phyloP scores from a whole-genome alignment of 2,329 filamentous ascomycete genomes.

The Ophiocordyceps sinensis region DNA sequence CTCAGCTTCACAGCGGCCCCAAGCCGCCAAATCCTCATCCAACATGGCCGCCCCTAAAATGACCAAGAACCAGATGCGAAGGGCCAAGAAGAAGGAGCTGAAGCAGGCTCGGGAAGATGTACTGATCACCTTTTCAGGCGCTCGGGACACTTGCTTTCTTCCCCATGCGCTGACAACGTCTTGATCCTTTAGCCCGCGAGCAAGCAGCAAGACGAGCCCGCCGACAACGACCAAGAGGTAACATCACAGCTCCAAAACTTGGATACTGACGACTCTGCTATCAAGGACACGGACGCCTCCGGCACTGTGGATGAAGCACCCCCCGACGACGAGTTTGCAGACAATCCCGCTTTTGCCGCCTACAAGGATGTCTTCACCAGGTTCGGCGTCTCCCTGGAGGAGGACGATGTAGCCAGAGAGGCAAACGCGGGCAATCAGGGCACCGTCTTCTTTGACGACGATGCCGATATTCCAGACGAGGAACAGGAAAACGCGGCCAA shows the following conservation, averaged over 20 bases:
- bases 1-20: conserved; percentile 9
- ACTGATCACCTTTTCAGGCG: neutral
- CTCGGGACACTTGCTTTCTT: neutral
- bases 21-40: conserved; percentile 10
- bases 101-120: conserved; percentile 54
- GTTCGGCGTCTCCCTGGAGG: conserved; percentile 54
- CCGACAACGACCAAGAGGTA: neutral
- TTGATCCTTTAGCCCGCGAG: neutral
- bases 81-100: conserved; percentile 87
- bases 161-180: too few species aligned
- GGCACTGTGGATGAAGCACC: conserved; percentile 25
- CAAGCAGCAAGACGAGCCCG: neutral
- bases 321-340: conserved; percentile 43
- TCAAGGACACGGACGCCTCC: conserved; percentile 1
- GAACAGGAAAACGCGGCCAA: conserved; percentile 53
- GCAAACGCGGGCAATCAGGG: conserved; percentile 62
- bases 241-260: neutral
- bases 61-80: conserved; percentile 87
- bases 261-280: neutral
- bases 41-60: conserved; percentile 56
- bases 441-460: conserved; percentile 69
- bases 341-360: conserved; percentile 68
- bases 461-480: conserved; percentile 75
- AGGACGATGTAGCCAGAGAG: conserved; percentile 50
- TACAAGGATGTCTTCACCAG: conserved; percentile 73